Conservation (phyloP, 106 monocot genomes). For the Platanthera zijinensis region DNA sequence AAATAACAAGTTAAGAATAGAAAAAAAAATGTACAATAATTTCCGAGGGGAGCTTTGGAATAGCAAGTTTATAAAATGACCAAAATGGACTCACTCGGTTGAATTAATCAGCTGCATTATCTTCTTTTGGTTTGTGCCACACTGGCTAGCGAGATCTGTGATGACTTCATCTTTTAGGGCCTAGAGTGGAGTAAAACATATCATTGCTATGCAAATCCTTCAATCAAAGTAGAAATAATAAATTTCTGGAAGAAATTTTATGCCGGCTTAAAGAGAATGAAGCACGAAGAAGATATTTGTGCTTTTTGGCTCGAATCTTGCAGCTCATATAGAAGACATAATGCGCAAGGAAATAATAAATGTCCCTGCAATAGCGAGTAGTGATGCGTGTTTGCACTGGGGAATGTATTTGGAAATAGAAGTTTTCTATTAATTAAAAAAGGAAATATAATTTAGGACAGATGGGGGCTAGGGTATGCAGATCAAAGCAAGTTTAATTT, state of each 20-base stretch:
- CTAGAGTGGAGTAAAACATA: conserved; percentile 19
- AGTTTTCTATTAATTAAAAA: neutral
- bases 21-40: neutral
- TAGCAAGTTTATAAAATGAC: neutral
- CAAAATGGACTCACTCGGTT: conserved; percentile 41
- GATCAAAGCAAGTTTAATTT: too few species aligned
- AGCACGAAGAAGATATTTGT: neutral
- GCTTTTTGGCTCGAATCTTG: too few species aligned
- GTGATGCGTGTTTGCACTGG: neutral
- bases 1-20: neutral
- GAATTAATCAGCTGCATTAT: conserved; percentile 58
- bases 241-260: neutral
- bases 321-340: too few species aligned
- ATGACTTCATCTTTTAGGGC: conserved; percentile 93
- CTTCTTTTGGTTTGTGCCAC: conserved; percentile 72
- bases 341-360: neutral
- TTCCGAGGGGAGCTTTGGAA: neutral
- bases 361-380: neutral
- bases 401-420: neutral
- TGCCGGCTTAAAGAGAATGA: neutral
- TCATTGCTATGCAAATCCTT: neutral
- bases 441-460: neutral
- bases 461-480: too few species aligned
- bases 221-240: neutral
- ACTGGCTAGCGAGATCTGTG: conserved; percentile 69